Conservation (phyloP, 1,284 basidiomycete genomes). For the Moesziomyces sp. region DNA sequence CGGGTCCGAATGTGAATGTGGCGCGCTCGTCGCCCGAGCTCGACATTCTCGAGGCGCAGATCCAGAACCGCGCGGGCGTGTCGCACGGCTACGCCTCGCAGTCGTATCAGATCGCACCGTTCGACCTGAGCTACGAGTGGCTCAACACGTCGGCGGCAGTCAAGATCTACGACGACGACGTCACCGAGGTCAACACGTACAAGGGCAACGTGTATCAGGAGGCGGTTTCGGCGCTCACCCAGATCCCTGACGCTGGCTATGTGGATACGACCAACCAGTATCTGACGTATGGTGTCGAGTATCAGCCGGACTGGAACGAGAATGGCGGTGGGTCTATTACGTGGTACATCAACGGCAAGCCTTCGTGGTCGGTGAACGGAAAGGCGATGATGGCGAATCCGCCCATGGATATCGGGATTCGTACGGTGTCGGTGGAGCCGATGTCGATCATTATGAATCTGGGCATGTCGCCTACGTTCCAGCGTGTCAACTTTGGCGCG, state of each 20-base stretch:
- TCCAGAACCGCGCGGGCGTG: conserved; percentile 69
- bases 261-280: conserved; percentile 35
- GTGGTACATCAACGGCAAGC: conserved; percentile 63
- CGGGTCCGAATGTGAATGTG: conserved; percentile 60
- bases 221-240: conserved; percentile 61
- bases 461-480: conserved; percentile 63
- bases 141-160: conserved; percentile 29
- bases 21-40: conserved; percentile 67
- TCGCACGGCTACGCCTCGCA: conserved; percentile 58
- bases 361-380: conserved; percentile 58
- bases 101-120: conserved; percentile 67
- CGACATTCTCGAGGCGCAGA: conserved; percentile 69
- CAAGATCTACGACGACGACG: conserved; percentile 45
- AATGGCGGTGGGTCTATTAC: conserved; percentile 57
- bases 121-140: conserved; percentile 62
- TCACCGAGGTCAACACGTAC: conserved; percentile 60
- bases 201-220: conserved; percentile 65
- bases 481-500: conserved; percentile 52
- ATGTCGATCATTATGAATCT: conserved; percentile 64
- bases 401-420: conserved; percentile 50
- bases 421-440: conserved; percentile 62
- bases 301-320: conserved; percentile 61
- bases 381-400: conserved; percentile 37
- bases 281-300: conserved; percentile 64
- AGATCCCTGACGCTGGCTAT: conserved; percentile 59